These are phyloP conservation scores for Wallacemonas sp. DNA, from an alignment of 208 protist species.

Conservation along the genomic window DNA sequence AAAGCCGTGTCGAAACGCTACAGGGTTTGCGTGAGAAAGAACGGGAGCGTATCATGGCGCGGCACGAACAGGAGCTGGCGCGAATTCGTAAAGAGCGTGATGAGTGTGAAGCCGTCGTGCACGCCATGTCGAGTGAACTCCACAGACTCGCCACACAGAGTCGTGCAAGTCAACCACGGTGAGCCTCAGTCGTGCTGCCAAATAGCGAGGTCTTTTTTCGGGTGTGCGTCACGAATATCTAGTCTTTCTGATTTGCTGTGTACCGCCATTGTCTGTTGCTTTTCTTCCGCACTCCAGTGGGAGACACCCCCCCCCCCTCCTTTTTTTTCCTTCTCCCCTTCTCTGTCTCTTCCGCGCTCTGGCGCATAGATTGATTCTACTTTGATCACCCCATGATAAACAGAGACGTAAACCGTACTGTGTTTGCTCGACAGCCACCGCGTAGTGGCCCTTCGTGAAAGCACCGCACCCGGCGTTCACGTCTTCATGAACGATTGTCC, in stretches of 20 bases:
- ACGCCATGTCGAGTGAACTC: conserved; percentile 56
- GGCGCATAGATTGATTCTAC: no score
- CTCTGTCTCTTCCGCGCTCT: conserved; percentile 6
- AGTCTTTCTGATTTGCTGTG: background rate
- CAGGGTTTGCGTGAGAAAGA: conserved; percentile 47
- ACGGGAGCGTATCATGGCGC: conserved; percentile 41
- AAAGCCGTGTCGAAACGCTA: conserved; percentile 41
- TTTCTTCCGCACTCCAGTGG: no score
- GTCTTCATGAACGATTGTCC: no score
- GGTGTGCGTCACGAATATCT: no score
- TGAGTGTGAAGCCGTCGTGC: conserved; percentile 53
- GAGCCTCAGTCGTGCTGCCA: background rate
- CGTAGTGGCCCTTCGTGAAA: no score
- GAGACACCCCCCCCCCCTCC: no score
- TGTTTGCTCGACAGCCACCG: no score
- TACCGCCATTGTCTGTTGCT: no score
- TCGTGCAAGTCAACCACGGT: background rate
- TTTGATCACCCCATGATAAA: no score
- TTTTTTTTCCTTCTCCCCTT: conserved; percentile 13
- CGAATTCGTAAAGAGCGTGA: conserved; percentile 44
- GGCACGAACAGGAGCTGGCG: conserved; percentile 42
- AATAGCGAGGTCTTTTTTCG: no score
- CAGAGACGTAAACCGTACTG: no score
- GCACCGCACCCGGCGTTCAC: no score
- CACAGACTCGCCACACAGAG: conserved; percentile 28